Evolutionary conservation across 306 rosid genomes (phyloP), one percentile per base, ranked within the genome.

Genomic region (Vicia sativa): DNA sequence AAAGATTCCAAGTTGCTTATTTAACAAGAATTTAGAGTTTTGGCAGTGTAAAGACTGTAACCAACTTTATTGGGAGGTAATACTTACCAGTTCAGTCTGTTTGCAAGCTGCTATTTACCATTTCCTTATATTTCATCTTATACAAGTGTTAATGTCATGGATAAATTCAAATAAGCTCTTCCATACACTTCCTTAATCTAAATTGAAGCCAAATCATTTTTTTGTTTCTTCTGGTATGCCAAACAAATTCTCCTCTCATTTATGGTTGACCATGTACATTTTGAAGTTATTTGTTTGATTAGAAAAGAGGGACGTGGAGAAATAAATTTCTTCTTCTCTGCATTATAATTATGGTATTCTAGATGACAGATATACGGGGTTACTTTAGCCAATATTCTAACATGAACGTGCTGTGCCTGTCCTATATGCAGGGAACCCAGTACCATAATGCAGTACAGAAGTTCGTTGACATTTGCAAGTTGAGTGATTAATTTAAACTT

Each of bases 31-130:
- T 77, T 59, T 92, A 71, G 89, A 84, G 82, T 92, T 92, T 80
- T 92, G 98, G 96, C 93, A 84, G 85, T 87, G 96, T 80, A 86
- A 75, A 91, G 96, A 92, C 78, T 90, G 93, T 74, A 84, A 65
- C 77, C 96, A 92, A 72, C 96, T 92, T 58, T 92, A 90, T 73
- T 92, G 98, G 96, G 96, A 90, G 96, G 98, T 92, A 87, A 9
- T 41, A 2, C 37, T 67, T 34, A 54, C 54, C 19, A 34, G 25
- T 77, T 65, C 44, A 46, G 29, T 49, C 41, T 13, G 49, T 56
- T 79, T 35, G 29, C 31, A n/a, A 53, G 41, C 35, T 54, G 19
- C 55, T 50, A 43, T 49, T 42, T 44, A 71, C 13, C 79, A 34
- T 49, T 25, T 23, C 55, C 15, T 9, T 28, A 26, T 69, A 46